Percentiles rank a stretch among this genome's conserved stretches.
These are phyloP conservation scores for Roridomyces roridus DNA, from an alignment of 768 basidiomycete species.

Conservation along the genomic window DNA sequence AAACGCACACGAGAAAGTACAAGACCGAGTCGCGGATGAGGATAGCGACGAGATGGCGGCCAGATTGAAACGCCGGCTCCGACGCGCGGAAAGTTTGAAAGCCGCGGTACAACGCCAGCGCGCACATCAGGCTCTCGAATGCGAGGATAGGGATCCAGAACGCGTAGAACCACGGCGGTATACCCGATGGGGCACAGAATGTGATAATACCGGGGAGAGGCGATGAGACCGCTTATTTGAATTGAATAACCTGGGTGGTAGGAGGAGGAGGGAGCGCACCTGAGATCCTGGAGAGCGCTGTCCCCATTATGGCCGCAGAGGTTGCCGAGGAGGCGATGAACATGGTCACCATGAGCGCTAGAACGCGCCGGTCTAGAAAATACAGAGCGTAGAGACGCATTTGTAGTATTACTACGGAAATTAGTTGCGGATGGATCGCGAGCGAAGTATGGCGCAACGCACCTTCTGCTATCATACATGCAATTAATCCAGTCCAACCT, in stretches of 20 bases:
- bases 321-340: slow-evolving; percentile 47
- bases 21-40: slow-evolving; percentile 62
- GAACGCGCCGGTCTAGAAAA: slow-evolving; percentile 55
- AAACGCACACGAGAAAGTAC: slow-evolving; percentile 61
- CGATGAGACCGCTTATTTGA: slow-evolving; percentile 10
- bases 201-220: slow-evolving; percentile 25
- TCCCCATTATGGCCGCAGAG: slow-evolving; percentile 56
- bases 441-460: slow-evolving; percentile 33
- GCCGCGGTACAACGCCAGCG: slow-evolving; percentile 55
- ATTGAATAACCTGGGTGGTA: not conserved
- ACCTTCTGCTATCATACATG: slow-evolving; percentile 64
- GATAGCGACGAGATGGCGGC: slow-evolving; percentile 50
- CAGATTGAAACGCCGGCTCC: slow-evolving; percentile 46
- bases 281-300: slow-evolving; percentile 42
- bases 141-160: slow-evolving; percentile 68
- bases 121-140: slow-evolving; percentile 60
- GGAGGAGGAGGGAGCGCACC: slow-evolving; percentile 36
- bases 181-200: slow-evolving; percentile 48
- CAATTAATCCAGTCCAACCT: slow-evolving; percentile 63
- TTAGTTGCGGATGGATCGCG: not conserved
- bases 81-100: slow-evolving; percentile 47
- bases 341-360: slow-evolving; percentile 48
- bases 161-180: slow-evolving; percentile 52
- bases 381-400: slow-evolving; percentile 70
- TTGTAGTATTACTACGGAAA: slow-evolving; percentile 57